phyloP scores from a whole-genome alignment of 2,329 filamentous ascomycete species.

The Talaromyces atroroseus region DNA sequence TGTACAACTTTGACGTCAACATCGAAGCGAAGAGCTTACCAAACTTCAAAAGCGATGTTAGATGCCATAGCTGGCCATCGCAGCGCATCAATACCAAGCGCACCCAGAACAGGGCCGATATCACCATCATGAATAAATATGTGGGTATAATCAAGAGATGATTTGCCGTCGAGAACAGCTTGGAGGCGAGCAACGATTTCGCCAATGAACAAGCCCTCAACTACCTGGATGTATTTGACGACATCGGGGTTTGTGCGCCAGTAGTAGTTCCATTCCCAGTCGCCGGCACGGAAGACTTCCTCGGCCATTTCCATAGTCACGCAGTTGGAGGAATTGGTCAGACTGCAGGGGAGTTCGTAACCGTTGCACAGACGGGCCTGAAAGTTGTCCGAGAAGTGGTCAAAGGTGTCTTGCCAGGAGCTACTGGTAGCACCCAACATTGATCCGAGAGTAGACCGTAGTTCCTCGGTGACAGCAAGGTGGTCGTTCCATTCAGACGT shows the following conservation, averaged over 20 bases:
- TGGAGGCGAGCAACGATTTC: conserved; percentile 30
- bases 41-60: conserved; percentile 36
- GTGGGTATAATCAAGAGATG: conserved; percentile 28
- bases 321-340: conserved; percentile 24
- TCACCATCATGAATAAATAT: conserved; percentile 37
- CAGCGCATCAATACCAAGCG: conserved; percentile 30
- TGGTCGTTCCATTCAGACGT: conserved; percentile 33
- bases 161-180: conserved; percentile 21
- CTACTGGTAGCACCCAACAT: conserved; percentile 28
- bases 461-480: conserved; percentile 24
- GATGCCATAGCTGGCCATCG: conserved; percentile 39
- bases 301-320: conserved; percentile 29
- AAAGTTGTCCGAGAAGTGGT: conserved; percentile 39
- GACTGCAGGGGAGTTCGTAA: conserved; percentile 31
- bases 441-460: conserved; percentile 25
- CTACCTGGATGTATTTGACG: conserved; percentile 32
- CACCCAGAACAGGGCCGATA: conserved; percentile 31
- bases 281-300: conserved; percentile 36
- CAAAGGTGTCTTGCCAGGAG: conserved; percentile 32
- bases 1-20: not conserved
- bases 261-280: conserved; percentile 41
- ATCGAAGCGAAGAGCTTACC: conserved; percentile 21
- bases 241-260: conserved; percentile 32
- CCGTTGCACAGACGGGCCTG: conserved; percentile 38
- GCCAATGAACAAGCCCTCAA: conserved; percentile 34